Conservation (phyloP, 2,329 filamentous ascomycete genomes). For the Elsinoe australis region DNA sequence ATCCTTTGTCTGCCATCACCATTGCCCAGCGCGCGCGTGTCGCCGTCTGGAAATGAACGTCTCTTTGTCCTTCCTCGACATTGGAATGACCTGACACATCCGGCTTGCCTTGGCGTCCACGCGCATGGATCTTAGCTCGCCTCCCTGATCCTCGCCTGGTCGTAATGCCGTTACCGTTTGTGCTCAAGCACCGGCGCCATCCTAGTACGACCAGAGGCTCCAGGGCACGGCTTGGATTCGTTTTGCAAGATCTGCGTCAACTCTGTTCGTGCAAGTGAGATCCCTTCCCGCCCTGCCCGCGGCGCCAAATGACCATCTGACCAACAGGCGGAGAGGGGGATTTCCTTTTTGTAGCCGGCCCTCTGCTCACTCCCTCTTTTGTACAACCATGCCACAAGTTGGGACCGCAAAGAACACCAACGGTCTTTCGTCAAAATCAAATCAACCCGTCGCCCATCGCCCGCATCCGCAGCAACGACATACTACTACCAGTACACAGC, state of each 20-base stretch:
- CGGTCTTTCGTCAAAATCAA: slow-evolving; percentile 6
- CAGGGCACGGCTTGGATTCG: background rate
- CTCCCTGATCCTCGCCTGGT: slow-evolving; percentile 15
- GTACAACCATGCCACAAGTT: slow-evolving; percentile 14
- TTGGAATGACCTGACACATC: slow-evolving; percentile 15
- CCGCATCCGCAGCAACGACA: slow-evolving; percentile 9
- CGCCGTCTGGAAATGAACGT: no score
- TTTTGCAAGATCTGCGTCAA: no score
- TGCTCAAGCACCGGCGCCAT: slow-evolving; percentile 15
- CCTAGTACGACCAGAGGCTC: slow-evolving; percentile 5
- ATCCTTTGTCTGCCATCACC: no score
- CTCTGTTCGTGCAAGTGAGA: slow-evolving; percentile 12
- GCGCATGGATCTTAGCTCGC: slow-evolving; percentile 14
- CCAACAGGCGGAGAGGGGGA: background rate
- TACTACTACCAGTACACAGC: slow-evolving; percentile 13
- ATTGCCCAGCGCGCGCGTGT: no score
- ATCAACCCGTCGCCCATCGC: slow-evolving; percentile 3
- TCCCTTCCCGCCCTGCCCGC: background rate
- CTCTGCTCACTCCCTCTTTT: slow-evolving; percentile 15
- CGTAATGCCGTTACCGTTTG: slow-evolving; percentile 5
- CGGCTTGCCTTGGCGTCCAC: slow-evolving; percentile 12
- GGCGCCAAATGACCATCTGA: slow-evolving; percentile 1
- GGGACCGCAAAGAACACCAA: background rate
- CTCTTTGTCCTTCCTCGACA: no score
- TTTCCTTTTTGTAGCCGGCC: slow-evolving; percentile 13